Base-by-base conservation (phyloP, 306 rosid species). In the Lathyrus oleraceus region DNA sequence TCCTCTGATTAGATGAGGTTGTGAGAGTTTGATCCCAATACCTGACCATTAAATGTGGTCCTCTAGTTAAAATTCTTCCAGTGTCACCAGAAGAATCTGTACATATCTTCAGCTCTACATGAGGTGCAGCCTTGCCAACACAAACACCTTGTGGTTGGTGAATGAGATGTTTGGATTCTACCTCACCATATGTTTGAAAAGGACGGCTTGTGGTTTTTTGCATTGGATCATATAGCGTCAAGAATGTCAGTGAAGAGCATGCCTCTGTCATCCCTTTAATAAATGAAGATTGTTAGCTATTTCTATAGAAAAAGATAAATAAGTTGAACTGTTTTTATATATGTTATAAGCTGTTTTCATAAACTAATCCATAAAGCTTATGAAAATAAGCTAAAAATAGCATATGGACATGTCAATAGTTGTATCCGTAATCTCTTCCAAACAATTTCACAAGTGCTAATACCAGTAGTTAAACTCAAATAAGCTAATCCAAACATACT, bases 71-170 rank as follows among this genome's bases (percentile, higher is more conserved):
- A 78, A 94, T 91, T 67, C 79, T 86, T 44, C 99, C 99, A 36
- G 12, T 71, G 54, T 43, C 47, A 59, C 86, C 76, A 63, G 87
- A 63, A 38, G 45, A 83, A 67, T 84, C 89, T 1, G 17, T 38
- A 0, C 70, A 72, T 73, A 91, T 81, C 78, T 79, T 91, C 10
- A 91, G 61, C 76, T 94, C 97, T 47, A 94, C 85, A 71, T 94
- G 97, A 20, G 97, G 95, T 69, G 99, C 95, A 65, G 95, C 87
- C 88, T 88, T 94, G 80, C 99, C 99, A 71, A 88, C 91, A 79
- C 96, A 91, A 39, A 94, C 77, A 40, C 99, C 99, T 76, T 76
- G 86, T 42, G 76, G 76, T 67, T 79, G 84, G 27, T 74, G 76
- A 68, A 49, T 72, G 23, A 64, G 16, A 70, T 58, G 13, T 4